Base-by-base conservation (phyloP, 345 rosid species). In the Euphorbia peplus region DNA sequence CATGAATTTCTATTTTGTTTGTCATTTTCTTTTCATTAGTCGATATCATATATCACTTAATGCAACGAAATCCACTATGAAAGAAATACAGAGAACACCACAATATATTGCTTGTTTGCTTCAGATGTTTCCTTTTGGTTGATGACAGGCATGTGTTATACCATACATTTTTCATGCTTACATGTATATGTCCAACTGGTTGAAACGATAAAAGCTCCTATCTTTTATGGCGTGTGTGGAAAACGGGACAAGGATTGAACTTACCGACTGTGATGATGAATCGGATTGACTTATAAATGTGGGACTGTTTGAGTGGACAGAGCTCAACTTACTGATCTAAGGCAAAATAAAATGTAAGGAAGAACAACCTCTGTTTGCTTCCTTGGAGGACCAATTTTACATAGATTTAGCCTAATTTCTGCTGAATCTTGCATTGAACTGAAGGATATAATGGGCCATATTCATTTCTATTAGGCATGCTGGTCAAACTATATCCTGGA, bases 391-490 rank as follows among this genome's bases (percentile, higher is more conserved):
- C 28, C 16, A 28, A 37, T 14, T 35, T n/a, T 63, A 14, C 52
- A 41, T 25, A 46, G 30, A 11, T n/a, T n/a, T n/a, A n/a, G n/a
- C n/a, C n/a, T 26, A 25, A 18, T 64, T 50, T 3, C 12, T 65
- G 44, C 41, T 48, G 44, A 50, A 64, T 64, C 58, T 32, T 48
- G 46, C 6, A 48, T 21, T 29, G 24, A 65, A n/a, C n/a, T n/a
- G 46, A 64, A 18, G 41, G 25, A 50, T 48, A 6, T 50, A 10
- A 22, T 30, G 41, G n/a, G 39, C 25, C 25, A 28, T 26, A 46
- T 15, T 63, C 19, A 42, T 14, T 47, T 3, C 9, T 25, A 26
- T 26, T 22, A 29, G 13, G 21, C 3, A 63, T 63, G 44, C 35
- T 44, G 48, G 51, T 25, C 12, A 48, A 14, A 42, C 5, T 26